Conservation (phyloP, 495 filamentous ascomycete genomes). For the Tuber umbilicatum region DNA sequence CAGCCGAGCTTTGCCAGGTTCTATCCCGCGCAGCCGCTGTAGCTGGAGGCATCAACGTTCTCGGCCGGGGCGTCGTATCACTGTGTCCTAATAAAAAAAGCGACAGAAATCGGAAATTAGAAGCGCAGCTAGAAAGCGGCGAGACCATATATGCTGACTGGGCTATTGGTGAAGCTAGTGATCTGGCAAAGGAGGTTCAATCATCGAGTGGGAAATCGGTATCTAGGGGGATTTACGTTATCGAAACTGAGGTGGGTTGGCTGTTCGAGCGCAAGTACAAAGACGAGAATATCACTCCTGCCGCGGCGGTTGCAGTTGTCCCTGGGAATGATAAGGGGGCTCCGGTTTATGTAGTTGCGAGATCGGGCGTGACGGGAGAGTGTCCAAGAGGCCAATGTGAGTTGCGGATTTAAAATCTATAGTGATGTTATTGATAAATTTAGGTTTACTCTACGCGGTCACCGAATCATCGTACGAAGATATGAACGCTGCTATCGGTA, state of each 20-base stretch:
- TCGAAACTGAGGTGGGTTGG: slow-evolving; percentile 7
- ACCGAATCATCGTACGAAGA: slow-evolving; percentile 15
- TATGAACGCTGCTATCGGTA: slow-evolving; percentile 12
- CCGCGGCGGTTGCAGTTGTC: slow-evolving; percentile 24
- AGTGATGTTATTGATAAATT: not conserved
- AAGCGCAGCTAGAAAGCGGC: slow-evolving; percentile 21
- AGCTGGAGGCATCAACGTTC: slow-evolving; percentile 83
- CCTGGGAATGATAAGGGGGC: not conserved
- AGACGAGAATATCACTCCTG: slow-evolving; percentile 30
- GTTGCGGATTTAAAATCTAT: not conserved
- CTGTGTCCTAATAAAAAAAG: slow-evolving; percentile 17
- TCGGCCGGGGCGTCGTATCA: slow-evolving; percentile 58
- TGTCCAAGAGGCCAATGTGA: slow-evolving; percentile 27
- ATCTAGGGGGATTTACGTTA: slow-evolving; percentile 10
- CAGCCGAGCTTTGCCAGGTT: slow-evolving; percentile 86
- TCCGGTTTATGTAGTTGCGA: slow-evolving; percentile 29
- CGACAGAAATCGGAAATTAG: not conserved
- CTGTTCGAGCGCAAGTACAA: slow-evolving; percentile 32
- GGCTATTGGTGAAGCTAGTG: slow-evolving; percentile 14
- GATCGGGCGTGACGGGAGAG: slow-evolving; percentile 28
- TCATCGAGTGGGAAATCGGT: not conserved
- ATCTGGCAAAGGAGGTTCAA: not conserved
- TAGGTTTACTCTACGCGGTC: slow-evolving; percentile 14
- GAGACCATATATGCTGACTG: slow-evolving; percentile 28
- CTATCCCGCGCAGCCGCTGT: slow-evolving; percentile 88